Percentiles rank a stretch among this genome's conserved stretches.
Evolutionary conservation across 495 filamentous ascomycete species (phyloP).

Genomic region (Aspergillus coremiiformis): DNA sequence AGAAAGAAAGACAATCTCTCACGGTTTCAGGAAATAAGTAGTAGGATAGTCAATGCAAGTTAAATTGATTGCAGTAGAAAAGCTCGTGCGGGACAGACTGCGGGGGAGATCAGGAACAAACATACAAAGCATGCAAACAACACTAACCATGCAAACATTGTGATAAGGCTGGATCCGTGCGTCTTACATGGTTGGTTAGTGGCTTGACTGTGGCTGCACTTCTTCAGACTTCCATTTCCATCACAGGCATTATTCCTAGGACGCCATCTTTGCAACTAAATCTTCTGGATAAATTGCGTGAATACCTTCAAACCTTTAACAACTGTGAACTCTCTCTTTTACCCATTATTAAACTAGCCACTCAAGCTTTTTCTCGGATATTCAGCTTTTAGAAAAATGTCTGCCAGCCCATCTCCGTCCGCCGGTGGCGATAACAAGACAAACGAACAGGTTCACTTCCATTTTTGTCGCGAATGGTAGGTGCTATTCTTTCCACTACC

Average conservation of each 20-base stretch:
- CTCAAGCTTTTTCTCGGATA: background rate
- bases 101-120: slow-evolving; percentile 13
- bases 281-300: background rate
- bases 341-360: background rate
- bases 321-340: background rate
- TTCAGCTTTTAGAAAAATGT: slow-evolving; percentile 23
- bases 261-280: background rate
- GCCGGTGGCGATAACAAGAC: slow-evolving; percentile 46
- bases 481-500: slow-evolving; percentile 4
- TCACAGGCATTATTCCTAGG: background rate
- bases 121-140: slow-evolving; percentile 15
- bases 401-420: slow-evolving; percentile 57
- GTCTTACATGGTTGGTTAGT: background rate
- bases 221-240: slow-evolving; percentile 14
- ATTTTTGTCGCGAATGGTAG: slow-evolving; percentile 94
- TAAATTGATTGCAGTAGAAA: background rate
- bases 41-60: background rate
- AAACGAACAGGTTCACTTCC: slow-evolving; percentile 81
- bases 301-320: background rate
- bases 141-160: background rate
- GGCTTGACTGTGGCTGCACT: background rate
- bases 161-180: background rate
- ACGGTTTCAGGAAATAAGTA: background rate
- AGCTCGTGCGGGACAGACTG: slow-evolving; percentile 14
- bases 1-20: too few species aligned